phyloP scores from a whole-genome alignment of 768 basidiomycete genomes.

The Mycena indigotica region DNA sequence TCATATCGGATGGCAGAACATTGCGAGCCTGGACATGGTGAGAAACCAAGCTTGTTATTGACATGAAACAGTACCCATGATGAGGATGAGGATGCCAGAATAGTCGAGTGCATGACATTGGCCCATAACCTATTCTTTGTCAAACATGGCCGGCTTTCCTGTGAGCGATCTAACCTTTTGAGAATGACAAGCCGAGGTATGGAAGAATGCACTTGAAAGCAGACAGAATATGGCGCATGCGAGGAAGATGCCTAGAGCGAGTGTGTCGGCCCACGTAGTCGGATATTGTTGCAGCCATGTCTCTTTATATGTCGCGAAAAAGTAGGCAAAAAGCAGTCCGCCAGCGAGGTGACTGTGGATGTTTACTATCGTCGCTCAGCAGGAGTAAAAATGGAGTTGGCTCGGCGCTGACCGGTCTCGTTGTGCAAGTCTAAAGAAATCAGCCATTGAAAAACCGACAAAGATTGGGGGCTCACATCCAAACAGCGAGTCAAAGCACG shows the following conservation, averaged over 20 bases:
- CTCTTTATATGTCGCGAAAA: constrained; percentile 56
- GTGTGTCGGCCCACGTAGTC: constrained; percentile 62
- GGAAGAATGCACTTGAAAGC: constrained; percentile 69
- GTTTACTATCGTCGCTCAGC: constrained; percentile 57
- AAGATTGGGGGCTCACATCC: constrained; percentile 56
- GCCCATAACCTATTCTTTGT: constrained; percentile 49
- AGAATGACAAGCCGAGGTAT: constrained; percentile 76
- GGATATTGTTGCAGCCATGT: constrained; percentile 54
- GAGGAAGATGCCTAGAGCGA: constrained; percentile 67
- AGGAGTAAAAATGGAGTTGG: too few relatives aligned
- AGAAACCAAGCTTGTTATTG: constrained; percentile 20
- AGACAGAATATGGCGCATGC: constrained; percentile 74
- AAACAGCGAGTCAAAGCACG: constrained; percentile 64
- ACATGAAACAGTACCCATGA: constrained; percentile 8
- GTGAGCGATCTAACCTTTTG: constrained; percentile 45
- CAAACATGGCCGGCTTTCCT: constrained; percentile 11
- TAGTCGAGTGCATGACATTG: constrained; percentile 73
- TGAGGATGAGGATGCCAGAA: constrained; percentile 65
- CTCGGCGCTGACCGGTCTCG: constrained; percentile 63
- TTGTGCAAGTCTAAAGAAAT: constrained; percentile 67
- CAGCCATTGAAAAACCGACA: constrained; percentile 22
- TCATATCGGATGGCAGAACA: constrained; percentile 78
- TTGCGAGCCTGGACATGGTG: constrained; percentile 77
- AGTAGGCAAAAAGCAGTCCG: constrained; percentile 58
- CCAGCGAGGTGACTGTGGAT: constrained; percentile 83